Evolutionary conservation across 2,329 filamentous ascomycete genomes (phyloP).

Genomic region (Zymoseptoria brevis): DNA sequence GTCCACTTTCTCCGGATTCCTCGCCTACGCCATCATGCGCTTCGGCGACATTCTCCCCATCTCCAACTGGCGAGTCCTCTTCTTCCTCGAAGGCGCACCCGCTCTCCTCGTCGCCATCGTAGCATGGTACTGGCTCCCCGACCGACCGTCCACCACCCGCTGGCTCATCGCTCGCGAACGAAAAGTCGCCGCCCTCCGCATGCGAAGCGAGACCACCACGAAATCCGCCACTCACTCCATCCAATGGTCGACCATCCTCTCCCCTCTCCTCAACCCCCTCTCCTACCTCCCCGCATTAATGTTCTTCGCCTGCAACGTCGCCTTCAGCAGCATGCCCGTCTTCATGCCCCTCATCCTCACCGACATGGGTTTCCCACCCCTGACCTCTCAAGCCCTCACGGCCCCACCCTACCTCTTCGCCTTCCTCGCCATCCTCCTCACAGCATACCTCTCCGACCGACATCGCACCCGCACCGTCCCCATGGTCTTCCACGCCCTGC

Average conservation of each 20-base stretch:
- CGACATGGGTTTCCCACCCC: constrained; percentile 61
- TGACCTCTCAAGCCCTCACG: constrained; percentile 66
- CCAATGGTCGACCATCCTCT: background rate
- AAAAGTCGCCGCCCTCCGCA: constrained; percentile 62
- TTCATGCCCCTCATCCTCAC: constrained; percentile 61
- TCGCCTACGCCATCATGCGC: constrained; percentile 72
- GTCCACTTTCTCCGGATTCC: constrained; percentile 62
- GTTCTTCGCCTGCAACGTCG: constrained; percentile 82
- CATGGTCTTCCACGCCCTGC: constrained; percentile 60
- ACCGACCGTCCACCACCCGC: constrained; percentile 50
- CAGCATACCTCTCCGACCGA: constrained; percentile 65
- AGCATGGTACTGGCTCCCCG: constrained; percentile 69
- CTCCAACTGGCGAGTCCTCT: constrained; percentile 77
- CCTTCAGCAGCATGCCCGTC: constrained; percentile 79
- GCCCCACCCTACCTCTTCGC: constrained; percentile 74
- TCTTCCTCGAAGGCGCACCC: constrained; percentile 78
- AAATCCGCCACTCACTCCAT: too few species aligned
- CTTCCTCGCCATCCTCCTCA: constrained; percentile 63
- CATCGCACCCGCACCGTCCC: constrained; percentile 54
- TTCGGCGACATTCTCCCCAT: constrained; percentile 59
- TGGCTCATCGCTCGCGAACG: constrained; percentile 40
- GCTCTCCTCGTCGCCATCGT: constrained; percentile 66
- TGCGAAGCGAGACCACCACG: constrained; percentile 43
- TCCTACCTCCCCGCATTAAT: constrained; percentile 70
- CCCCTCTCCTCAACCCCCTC: constrained; percentile 56